A percentile compares a stretch with the other conserved stretches of the same genome.
phyloP scores from a whole-genome alignment of 306 rosid species.

The Begonia loranthoides region DNA sequence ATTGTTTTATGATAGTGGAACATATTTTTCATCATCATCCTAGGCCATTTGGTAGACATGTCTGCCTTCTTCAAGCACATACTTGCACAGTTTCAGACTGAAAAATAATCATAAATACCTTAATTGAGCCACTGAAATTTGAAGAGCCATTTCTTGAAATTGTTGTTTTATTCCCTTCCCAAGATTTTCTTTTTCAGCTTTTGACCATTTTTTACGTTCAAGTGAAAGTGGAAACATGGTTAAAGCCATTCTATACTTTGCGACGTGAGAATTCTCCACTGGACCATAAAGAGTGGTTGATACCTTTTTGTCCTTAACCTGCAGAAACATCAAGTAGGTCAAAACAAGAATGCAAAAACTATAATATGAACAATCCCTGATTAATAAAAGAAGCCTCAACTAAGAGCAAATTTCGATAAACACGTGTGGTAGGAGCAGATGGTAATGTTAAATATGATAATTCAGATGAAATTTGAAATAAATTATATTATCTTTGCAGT shows the following conservation, averaged over 20 bases:
- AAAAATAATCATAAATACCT: slow-evolving; percentile 29
- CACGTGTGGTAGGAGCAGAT: background rate
- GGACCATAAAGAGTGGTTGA: slow-evolving; percentile 59
- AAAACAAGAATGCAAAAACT: slow-evolving; percentile 7
- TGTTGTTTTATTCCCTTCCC: slow-evolving; percentile 77
- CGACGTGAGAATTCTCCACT: slow-evolving; percentile 56
- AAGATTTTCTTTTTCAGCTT: slow-evolving; percentile 47
- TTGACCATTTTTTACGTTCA: slow-evolving; percentile 64
- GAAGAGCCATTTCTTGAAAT: slow-evolving; percentile 62
- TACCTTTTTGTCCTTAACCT: slow-evolving; percentile 34
- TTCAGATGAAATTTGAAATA: too few species aligned
- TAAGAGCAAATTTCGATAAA: too few species aligned
- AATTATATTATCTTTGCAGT: too few species aligned
- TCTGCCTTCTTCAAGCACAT: too few species aligned
- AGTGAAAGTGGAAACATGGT: slow-evolving; percentile 43
- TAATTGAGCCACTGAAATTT: slow-evolving; percentile 36
- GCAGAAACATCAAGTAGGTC: slow-evolving; percentile 5
- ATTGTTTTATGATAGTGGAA: too few species aligned
- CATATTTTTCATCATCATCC: too few species aligned
- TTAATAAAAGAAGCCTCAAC: background rate
- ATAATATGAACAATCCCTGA: background rate
- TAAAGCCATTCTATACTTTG: slow-evolving; percentile 49
- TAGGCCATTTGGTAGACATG: too few species aligned
- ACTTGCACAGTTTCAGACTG: too few species aligned
- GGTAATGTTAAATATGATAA: background rate